Evolutionary conservation across 2,329 filamentous ascomycete genomes (phyloP).

Genomic region (Colletotrichum horii): DNA sequence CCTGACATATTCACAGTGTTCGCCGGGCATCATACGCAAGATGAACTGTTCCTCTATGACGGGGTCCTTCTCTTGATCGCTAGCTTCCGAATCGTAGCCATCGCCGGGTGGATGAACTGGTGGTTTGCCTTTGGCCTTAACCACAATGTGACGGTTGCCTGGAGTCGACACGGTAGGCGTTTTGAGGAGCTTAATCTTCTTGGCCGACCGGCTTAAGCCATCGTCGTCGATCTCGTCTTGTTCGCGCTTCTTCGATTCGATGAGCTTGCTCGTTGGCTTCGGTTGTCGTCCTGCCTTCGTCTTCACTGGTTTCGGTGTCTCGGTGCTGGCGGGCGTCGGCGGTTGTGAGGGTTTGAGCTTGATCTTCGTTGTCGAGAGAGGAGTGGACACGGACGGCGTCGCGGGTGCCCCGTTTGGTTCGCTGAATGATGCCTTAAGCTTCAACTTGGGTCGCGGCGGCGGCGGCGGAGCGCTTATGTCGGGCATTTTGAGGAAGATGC

Average conservation of each 20-base stretch:
- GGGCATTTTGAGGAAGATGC: conserved; percentile 1
- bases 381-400: conserved; percentile 22
- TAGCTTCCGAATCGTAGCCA: conserved; percentile 95
- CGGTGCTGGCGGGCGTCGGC: conserved; percentile 36
- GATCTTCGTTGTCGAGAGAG: conserved; percentile 36
- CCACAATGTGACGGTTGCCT: conserved; percentile 40
- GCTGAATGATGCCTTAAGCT: conserved; percentile 26
- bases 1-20: conserved; percentile 83
- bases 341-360: conserved; percentile 45
- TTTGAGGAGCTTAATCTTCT: conserved; percentile 59
- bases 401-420: conserved; percentile 20
- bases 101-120: conserved; percentile 78
- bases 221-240: conserved; percentile 60
- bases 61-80: conserved; percentile 86
- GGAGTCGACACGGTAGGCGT: conserved; percentile 33
- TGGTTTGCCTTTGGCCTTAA: conserved; percentile 71
- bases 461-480: conserved; percentile 20
- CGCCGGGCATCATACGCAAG: conserved; percentile 84
- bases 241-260: conserved; percentile 66
- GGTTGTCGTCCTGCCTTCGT: conserved; percentile 66
- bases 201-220: conserved; percentile 42
- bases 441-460: conserved; percentile 28
- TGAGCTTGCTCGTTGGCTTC: conserved; percentile 63
- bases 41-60: conserved; percentile 90
- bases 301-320: conserved; percentile 41